Evolutionary conservation across 2,329 filamentous ascomycete genomes (phyloP), one percentile per base, ranked within the genome.

Genomic region (Beauveria caledonica): DNA sequence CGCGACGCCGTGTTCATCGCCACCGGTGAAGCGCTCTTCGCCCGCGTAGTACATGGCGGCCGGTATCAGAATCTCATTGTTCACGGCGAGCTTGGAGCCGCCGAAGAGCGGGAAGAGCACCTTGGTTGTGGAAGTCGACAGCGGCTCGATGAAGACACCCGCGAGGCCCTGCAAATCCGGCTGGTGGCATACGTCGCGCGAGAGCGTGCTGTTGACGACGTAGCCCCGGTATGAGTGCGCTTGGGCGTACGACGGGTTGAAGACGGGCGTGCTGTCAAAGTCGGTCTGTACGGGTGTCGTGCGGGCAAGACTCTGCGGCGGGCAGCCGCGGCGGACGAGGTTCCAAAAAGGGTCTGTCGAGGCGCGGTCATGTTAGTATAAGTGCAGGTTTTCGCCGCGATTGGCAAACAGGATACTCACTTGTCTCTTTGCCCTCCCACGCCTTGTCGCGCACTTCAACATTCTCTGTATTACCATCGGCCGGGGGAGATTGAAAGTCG

Each of bases 1-100:
- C 3, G 76, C 67, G 0, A 77, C 69, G 48, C 84, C 83, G 29
- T 80, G 78, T 25, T 80, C 73, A n/a, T 74, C 73, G 36, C 78
- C 77, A 40, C 83, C 85, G 0, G 78, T 81, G 68, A 88, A 88
- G 2, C 84, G 78, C 52, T 82, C 79, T 58, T 88, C 84, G 19
- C 82, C 78, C 61, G 78, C 78, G 79, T 84, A 87, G 71, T 89
- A 88, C 80, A 88, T 87, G 54, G 85, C 84, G 1, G 86, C 84
- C 0, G 86, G 86, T 17, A 89, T 80, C 15, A 88, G 76, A 62
- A 89, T 88, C 64, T 89, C 86, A 67, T 86, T 88, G 74, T 89
- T 88, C 63, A 86, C 80, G 19, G 80, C 79, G 42, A 88, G 76
- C 68, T 89, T 89, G 72, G 85, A 88, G 62, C 86, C 86, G 48